A percentile compares a stretch with the other conserved stretches of the same genome.
Evolutionary conservation across 306 rosid genomes (phyloP).

Genomic region (Abrus pulchellus): DNA sequence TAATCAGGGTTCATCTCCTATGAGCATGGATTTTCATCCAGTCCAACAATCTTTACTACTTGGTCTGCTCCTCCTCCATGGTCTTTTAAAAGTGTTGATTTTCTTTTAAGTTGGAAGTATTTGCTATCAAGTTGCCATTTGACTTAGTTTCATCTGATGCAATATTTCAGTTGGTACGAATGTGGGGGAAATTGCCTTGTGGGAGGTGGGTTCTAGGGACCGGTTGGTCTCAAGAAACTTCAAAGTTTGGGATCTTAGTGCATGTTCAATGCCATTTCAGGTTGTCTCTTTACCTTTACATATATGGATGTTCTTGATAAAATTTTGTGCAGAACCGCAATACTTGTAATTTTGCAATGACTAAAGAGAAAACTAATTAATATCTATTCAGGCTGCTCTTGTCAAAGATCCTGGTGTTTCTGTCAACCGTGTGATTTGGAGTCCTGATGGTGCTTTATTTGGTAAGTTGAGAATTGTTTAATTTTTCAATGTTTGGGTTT

Average conservation of each 20-base stretch:
- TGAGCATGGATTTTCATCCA: constrained; percentile 99
- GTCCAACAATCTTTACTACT: constrained; percentile 90
- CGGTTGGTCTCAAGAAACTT: constrained; percentile 79
- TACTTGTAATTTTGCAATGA: constrained; percentile 32
- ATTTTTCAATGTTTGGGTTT: constrained; percentile 31
- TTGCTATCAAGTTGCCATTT: constrained; percentile 32
- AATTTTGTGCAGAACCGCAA: neutral
- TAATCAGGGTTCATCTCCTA: constrained; percentile 95
- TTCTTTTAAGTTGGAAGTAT: neutral
- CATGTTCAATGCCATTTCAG: constrained; percentile 94
- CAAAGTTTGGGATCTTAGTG: constrained; percentile 96
- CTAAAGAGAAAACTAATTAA: constrained; percentile 42
- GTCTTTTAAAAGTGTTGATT: constrained; percentile 24
- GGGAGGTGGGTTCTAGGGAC: constrained; percentile 98
- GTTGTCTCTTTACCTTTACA: constrained; percentile 50
- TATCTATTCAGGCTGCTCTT: constrained; percentile 78
- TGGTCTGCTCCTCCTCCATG: constrained; percentile 61
- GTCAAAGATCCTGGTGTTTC: constrained; percentile 95
- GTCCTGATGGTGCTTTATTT: constrained; percentile 93
- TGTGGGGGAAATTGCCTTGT: constrained; percentile 93
- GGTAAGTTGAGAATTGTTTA: constrained; percentile 64
- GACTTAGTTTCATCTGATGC: constrained; percentile 32
- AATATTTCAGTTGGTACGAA: constrained; percentile 85
- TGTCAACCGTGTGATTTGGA: constrained; percentile 98
- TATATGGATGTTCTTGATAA: constrained; percentile 23